A percentile compares a stretch with the other conserved stretches of the same genome.
Conservation (phyloP, 768 basidiomycete species). For the Termitomyces sp. region DNA sequence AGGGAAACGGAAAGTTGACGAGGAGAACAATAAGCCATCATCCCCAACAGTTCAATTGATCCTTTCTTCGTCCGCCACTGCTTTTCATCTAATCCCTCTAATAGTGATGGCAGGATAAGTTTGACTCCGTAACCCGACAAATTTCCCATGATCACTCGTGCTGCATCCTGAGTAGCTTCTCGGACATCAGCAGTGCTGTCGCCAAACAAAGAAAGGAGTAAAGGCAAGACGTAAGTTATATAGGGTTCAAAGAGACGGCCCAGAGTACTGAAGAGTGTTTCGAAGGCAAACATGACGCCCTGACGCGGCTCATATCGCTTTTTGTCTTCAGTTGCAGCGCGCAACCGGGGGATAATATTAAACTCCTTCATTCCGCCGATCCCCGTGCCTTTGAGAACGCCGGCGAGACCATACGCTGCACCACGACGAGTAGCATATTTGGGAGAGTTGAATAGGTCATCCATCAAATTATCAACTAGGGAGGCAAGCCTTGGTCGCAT, state of each 20-base stretch:
- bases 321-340: constrained; percentile 81
- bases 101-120: constrained; percentile 83
- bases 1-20: constrained; percentile 91
- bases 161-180: constrained; percentile 89
- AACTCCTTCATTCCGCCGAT: constrained; percentile 83
- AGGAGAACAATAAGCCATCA: constrained; percentile 99
- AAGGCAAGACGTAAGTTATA: constrained; percentile 75
- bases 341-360: constrained; percentile 68
- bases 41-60: constrained; percentile 92
- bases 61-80: constrained; percentile 99
- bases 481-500: constrained; percentile 55
- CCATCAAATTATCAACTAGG: constrained; percentile 74
- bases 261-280: constrained; percentile 82
- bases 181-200: constrained; percentile 84
- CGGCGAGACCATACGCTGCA: constrained; percentile 94
- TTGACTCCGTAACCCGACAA: constrained; percentile 96
- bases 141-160: constrained; percentile 91
- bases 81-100: constrained; percentile 92
- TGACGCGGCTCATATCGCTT: constrained; percentile 83
- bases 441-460: constrained; percentile 67
- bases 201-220: constrained; percentile 81
- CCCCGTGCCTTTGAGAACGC: constrained; percentile 88
- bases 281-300: constrained; percentile 93
- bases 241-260: constrained; percentile 94
- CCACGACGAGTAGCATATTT: constrained; percentile 97